Percentiles rank a stretch among this genome's conserved stretches.
Evolutionary conservation across 1,139 yeast genomes (phyloP).

Genomic region (Citeromyces hawaiiensis): DNA sequence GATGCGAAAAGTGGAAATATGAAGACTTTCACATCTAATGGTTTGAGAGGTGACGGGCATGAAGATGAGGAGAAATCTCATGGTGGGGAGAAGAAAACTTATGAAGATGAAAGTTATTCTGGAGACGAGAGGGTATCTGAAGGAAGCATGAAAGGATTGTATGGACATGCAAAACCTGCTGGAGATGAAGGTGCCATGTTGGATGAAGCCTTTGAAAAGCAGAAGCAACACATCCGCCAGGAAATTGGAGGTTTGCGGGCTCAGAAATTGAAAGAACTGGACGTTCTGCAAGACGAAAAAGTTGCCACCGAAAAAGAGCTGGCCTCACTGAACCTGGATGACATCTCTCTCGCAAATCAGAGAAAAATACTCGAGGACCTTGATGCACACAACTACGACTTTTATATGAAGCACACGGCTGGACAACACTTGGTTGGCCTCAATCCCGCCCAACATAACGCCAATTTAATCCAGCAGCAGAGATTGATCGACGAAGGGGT

Average conservation of each 20-base stretch:
- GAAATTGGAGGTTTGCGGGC: neutral
- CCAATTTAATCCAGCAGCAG: neutral
- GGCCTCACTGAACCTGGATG: neutral
- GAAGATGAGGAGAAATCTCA: no score
- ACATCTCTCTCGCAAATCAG: neutral
- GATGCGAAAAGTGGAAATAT: neutral
- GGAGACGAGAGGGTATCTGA: no score
- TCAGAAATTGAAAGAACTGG: neutral
- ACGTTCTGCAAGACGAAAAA: neutral
- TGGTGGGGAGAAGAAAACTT: no score
- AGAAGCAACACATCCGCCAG: neutral
- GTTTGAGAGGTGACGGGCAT: no score
- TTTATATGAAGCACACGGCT: neutral
- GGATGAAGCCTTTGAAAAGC: neutral
- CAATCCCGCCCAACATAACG: neutral
- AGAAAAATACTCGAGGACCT: neutral
- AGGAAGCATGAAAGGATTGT: no score
- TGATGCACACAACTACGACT: neutral
- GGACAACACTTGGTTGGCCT: neutral
- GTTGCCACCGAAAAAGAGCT: slow-evolving; percentile 1
- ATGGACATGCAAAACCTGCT: no score
- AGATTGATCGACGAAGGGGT: neutral
- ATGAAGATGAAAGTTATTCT: no score
- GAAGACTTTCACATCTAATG: neutral
- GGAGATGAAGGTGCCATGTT: neutral